These are phyloP conservation scores for Auricularia heimuer DNA, from an alignment of 768 basidiomycete genomes.

Conservation along the genomic window DNA sequence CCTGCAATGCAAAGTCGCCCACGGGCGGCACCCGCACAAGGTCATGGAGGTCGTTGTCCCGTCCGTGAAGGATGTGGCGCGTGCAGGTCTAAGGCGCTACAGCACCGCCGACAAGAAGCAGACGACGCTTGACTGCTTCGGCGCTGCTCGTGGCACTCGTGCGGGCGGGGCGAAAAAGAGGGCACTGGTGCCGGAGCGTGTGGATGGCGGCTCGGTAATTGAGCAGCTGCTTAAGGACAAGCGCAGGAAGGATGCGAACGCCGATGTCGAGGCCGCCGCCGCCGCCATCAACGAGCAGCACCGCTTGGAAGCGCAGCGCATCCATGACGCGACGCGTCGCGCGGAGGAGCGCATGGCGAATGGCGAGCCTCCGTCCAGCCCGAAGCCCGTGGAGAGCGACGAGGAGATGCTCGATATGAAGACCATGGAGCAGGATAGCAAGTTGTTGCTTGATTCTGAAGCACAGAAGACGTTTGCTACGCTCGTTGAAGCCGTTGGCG, in stretches of 20 bases:
- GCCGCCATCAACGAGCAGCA: slow-evolving; percentile 19
- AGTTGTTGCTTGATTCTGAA: slow-evolving; percentile 15
- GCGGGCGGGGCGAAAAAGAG: background rate
- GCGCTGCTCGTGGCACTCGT: background rate
- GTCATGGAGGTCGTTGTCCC: background rate
- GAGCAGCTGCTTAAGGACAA: slow-evolving; percentile 15
- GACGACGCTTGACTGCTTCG: background rate
- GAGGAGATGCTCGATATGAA: background rate
- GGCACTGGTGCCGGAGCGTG: background rate
- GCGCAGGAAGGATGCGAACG: slow-evolving; percentile 20
- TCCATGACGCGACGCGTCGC: background rate
- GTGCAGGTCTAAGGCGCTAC: background rate
- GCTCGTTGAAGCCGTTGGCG: background rate
- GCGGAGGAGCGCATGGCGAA: background rate
- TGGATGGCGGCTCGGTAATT: slow-evolving; percentile 3
- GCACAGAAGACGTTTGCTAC: background rate
- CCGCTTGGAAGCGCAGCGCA: slow-evolving; percentile 7
- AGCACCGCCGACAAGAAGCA: background rate
- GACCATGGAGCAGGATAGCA: slow-evolving; percentile 5
- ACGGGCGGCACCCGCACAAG: background rate
- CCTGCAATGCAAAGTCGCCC: background rate
- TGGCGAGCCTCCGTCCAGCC: background rate
- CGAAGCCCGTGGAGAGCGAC: background rate
- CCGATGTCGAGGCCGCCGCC: slow-evolving; percentile 21
- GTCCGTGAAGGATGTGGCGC: background rate